Percentiles rank a stretch among this genome's conserved stretches.
Evolutionary conservation across 371 early-diverging fungal genomes (phyloP).

Genomic region (Aphelidium insulamus): DNA sequence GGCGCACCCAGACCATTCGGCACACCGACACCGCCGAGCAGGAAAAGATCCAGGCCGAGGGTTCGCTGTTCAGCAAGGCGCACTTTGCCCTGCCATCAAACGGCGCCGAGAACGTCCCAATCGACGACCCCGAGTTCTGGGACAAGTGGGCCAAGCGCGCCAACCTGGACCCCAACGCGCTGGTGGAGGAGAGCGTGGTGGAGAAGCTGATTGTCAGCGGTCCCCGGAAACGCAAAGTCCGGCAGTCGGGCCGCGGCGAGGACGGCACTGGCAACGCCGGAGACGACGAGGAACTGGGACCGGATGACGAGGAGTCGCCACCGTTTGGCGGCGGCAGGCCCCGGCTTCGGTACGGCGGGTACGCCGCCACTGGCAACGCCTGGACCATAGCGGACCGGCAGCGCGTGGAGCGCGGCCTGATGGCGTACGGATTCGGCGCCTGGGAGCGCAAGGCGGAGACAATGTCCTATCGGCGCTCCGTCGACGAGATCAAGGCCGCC

Average conservation of each 20-base stretch:
- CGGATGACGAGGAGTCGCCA: constrained; percentile 16
- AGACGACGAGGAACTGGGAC: constrained; percentile 23
- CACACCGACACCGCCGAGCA: constrained; percentile 45
- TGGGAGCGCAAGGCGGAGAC: constrained; percentile 46
- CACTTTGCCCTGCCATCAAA: constrained; percentile 72
- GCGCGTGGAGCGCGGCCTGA: constrained; percentile 52
- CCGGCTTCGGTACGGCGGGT: constrained; percentile 4
- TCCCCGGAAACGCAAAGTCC: constrained; percentile 32
- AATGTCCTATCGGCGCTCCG: constrained; percentile 28
- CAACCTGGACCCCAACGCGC: constrained; percentile 37
- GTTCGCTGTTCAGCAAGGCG: constrained; percentile 83
- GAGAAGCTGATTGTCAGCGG: constrained; percentile 36
- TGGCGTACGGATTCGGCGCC: constrained; percentile 52
- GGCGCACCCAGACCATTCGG: constrained; percentile 67
- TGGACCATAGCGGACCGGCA: constrained; percentile 57
- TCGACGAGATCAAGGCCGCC: constrained; percentile 28
- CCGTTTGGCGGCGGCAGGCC: constrained; percentile 5
- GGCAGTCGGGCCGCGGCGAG: constrained; percentile 16
- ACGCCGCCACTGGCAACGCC: constrained; percentile 11
- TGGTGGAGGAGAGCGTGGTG: constrained; percentile 20
- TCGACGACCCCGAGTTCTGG: constrained; percentile 96
- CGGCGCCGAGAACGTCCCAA: constrained; percentile 37
- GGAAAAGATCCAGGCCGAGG: constrained; percentile 21
- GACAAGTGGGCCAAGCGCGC: constrained; percentile 78
- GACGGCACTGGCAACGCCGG: constrained; percentile 14